Evolutionary conservation across 306 rosid species (phyloP), one percentile per base, ranked within the genome.

Genomic region (Castanospermum australe): DNA sequence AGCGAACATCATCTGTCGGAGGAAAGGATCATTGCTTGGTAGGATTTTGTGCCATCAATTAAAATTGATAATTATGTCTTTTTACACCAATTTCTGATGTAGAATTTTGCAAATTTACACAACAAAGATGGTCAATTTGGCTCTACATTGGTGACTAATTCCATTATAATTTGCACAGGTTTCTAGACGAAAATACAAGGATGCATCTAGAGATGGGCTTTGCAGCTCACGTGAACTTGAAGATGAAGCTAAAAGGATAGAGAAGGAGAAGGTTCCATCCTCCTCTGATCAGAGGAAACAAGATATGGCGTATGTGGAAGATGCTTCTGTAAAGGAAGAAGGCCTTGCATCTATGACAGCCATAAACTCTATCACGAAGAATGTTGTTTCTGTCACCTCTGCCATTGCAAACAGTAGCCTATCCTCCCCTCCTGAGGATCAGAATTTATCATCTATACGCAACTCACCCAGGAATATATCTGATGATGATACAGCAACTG

Each of bases 1-100:
- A 91, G 90, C 97, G 97, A 18, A 66, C 93, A 81, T 84, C 92
- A 36, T 80, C 85, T 7, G 86, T 90, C 24, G 94, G 93, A 42
- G 97, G 89, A 76, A 95, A 92, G 84, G 99, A 95, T 84, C 90
- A 90, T 50, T 81, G 76, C 66, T 79, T 67, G 88, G 99, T 95
- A 89, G 77, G 85, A 75, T 35, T 75, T 50, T 61, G 42, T 28
- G 39, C 57, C 45, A 77, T 42, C 36, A 22, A 24, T 33, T 61
- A 44, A 36, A 74, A 73, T 59, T 38, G 24, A 63, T 36, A 51
- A 8, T 76, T 56, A 61, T 79, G 82, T 18, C 36, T 70, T 57
- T 73, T 18, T 30, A 15, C 35, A 47, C 24, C 25, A 60, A 39
- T 54, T 64, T 63, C 3, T 24, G 41, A 55, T 68, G 14, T 64